Conservation (phyloP, 1,284 basidiomycete species). For the Cutaneotrichosporon sp. region DNA sequence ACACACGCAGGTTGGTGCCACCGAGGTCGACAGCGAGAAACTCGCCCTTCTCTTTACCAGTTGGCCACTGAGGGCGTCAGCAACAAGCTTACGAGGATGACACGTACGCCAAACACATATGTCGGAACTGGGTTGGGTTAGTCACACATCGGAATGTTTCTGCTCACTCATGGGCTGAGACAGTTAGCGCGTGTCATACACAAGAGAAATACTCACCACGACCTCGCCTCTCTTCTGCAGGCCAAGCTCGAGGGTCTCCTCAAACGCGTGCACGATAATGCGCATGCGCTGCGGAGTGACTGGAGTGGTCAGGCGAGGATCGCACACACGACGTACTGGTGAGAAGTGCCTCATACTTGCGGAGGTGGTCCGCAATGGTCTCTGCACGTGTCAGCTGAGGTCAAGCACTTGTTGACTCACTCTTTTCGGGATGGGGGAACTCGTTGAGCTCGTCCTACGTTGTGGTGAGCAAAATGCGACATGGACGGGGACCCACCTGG, state of each 20-base stretch:
- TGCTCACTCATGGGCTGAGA: slow-evolving; percentile 24
- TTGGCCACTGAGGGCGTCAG: slow-evolving; percentile 63
- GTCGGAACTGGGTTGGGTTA: slow-evolving; percentile 69
- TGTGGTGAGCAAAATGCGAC: slow-evolving; percentile 1
- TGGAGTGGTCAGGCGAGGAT: slow-evolving; percentile 25
- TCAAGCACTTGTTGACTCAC: slow-evolving; percentile 17
- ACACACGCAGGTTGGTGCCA: slow-evolving; percentile 95
- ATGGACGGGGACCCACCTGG: slow-evolving; percentile 26
- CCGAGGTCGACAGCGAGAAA: slow-evolving; percentile 93
- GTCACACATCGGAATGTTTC: background rate
- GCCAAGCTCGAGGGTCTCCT: slow-evolving; percentile 82
- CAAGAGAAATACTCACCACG: slow-evolving; percentile 64
- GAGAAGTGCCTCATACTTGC: slow-evolving; percentile 77
- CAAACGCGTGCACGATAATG: slow-evolving; percentile 94
- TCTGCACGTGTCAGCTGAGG: slow-evolving; percentile 24
- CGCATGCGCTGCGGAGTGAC: slow-evolving; percentile 90
- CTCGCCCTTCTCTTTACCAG: slow-evolving; percentile 81
- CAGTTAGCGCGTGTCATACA: background rate
- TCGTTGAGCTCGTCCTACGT: slow-evolving; percentile 38
- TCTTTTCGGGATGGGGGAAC: slow-evolving; percentile 49
- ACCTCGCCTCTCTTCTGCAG: slow-evolving; percentile 76
- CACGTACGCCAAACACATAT: slow-evolving; percentile 73
- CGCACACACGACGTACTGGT: slow-evolving; percentile 44
- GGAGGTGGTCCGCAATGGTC: slow-evolving; percentile 75
- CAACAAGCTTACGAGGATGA: background rate